Evolutionary conservation across 176 grass and related monocot genomes (phyloP).

Genomic region (maize (Zea mays)): DNA sequence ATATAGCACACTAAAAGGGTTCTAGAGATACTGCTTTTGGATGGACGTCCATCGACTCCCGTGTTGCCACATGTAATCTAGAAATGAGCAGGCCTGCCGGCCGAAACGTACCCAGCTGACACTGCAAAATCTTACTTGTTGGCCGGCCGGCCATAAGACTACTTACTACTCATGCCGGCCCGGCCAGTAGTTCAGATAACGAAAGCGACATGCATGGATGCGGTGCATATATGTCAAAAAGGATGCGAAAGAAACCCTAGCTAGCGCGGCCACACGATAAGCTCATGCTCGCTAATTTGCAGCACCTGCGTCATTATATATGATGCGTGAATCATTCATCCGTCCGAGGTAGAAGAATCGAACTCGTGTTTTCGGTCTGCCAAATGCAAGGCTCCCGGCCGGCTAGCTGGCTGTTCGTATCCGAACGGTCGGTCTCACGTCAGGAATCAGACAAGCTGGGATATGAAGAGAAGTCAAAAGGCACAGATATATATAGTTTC

Average conservation of each 20-base stretch:
- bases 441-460: neutral
- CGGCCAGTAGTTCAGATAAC: conserved; percentile 8
- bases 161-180: neutral
- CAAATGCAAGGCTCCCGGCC: conserved; percentile 10
- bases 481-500: neutral
- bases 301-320: neutral
- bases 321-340: neutral
- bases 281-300: neutral
- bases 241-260: neutral
- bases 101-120: neutral
- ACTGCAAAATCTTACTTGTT: conserved; percentile 6
- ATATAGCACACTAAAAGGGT: neutral
- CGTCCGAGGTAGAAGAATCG: neutral
- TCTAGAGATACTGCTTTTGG: neutral
- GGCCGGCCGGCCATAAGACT: neutral
- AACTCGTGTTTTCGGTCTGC: neutral
- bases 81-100: neutral
- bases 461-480: conserved; percentile 1
- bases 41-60: neutral
- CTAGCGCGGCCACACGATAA: neutral
- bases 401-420: neutral
- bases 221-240: neutral
- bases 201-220: neutral
- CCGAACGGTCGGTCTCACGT: neutral
- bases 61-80: conserved; percentile 15